Conservation (phyloP, 345 rosid species). For the Angophora floribunda region DNA sequence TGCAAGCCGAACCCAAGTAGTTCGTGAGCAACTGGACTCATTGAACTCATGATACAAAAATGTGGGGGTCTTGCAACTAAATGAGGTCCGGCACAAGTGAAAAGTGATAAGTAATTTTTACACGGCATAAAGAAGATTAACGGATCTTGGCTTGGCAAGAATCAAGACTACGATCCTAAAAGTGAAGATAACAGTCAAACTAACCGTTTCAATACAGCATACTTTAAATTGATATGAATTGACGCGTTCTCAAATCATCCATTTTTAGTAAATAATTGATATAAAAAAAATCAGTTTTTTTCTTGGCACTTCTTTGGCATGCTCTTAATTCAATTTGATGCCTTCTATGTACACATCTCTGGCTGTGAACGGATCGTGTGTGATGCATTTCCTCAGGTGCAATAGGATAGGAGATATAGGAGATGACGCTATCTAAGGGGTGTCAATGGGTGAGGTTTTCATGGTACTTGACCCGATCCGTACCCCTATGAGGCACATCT, state of each 20-base stretch:
- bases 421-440: neutral
- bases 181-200: neutral
- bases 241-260: neutral
- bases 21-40: neutral
- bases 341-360: neutral
- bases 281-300: too few species aligned
- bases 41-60: neutral
- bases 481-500: too few species aligned
- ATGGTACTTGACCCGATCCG: too few species aligned
- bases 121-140: neutral
- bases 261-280: too few species aligned
- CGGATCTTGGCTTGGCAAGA: accelerated
- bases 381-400: neutral
- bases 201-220: neutral
- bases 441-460: too few species aligned
- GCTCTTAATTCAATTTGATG: neutral
- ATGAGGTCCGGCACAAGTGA: too few species aligned
- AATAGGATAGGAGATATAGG: neutral
- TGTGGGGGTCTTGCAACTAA: neutral
- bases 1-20: neutral
- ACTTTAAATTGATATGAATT: neutral
- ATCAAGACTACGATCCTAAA: neutral
- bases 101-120: too few species aligned
- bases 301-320: neutral
- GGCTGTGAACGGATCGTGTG: neutral